These are phyloP conservation scores for Candida xiaguanensis DNA, from an alignment of 805 yeast genomes.

Conservation along the genomic window DNA sequence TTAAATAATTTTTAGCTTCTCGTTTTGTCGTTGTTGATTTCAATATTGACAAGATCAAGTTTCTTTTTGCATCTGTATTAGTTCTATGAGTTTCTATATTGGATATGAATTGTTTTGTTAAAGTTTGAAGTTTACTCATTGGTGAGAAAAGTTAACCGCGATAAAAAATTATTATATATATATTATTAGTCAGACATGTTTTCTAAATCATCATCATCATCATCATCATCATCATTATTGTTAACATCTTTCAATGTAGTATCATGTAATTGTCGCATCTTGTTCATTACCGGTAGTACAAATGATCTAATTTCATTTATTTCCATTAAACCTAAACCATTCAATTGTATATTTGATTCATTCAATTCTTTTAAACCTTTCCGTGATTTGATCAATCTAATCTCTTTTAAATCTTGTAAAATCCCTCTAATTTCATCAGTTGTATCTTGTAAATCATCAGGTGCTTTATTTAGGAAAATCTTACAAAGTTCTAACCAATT, in stretches of 20 bases:
- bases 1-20: slow-evolving; percentile 79
- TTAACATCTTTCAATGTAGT: slow-evolving; percentile 11
- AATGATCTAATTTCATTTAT: slow-evolving; percentile 87
- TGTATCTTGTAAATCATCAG: slow-evolving; percentile 76
- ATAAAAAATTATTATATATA: neutral
- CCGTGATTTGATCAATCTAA: slow-evolving; percentile 74
- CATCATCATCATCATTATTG: slow-evolving; percentile 3
- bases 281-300: slow-evolving; percentile 75
- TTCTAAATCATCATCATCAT: slow-evolving; percentile 1
- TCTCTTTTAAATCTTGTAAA: slow-evolving; percentile 81
- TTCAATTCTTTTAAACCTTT: slow-evolving; percentile 76
- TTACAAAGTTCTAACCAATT: slow-evolving; percentile 85
- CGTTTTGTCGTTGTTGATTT: slow-evolving; percentile 91
- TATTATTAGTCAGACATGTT: slow-evolving; percentile 2
- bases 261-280: slow-evolving; percentile 55
- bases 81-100: slow-evolving; percentile 29
- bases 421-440: slow-evolving; percentile 65
- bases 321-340: slow-evolving; percentile 78
- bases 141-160: slow-evolving; percentile 2
- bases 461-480: slow-evolving; percentile 61
- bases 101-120: slow-evolving; percentile 32
- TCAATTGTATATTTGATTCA: slow-evolving; percentile 77
- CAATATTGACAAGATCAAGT: slow-evolving; percentile 76
- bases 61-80: slow-evolving; percentile 51
- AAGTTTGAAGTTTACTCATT: slow-evolving; percentile 28